Evolutionary conservation across 1,284 basidiomycete genomes (phyloP), one percentile per base, ranked within the genome.

Genomic region (Meira miltonrushii): DNA sequence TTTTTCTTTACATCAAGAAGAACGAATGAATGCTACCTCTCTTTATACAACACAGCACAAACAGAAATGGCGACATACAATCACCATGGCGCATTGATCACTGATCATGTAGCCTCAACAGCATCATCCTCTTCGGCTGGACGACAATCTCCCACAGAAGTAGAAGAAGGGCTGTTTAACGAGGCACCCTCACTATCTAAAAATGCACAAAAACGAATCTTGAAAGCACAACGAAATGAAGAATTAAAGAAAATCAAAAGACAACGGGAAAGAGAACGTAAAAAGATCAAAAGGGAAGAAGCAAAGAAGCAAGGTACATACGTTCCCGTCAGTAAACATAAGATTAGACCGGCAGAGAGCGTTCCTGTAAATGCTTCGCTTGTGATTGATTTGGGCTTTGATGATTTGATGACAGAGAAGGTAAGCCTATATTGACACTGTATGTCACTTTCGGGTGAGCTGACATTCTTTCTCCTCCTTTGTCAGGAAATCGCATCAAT

Each of bases 331-430:
- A 33, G 23, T 40, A 51, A 41, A 39, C 23, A 39, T 38, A 33
- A 41, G 13, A 48, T 46, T 46, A 6, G 25, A 21, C 17, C 46
- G 46, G 25, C 17, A 23, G 46, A 48, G 23, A 48, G 21, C 7
- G 17, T 21, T 8, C 12, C 25, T 23, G 21, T 23, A 21, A 76
- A 25, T 92, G 73, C 74, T 17, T 85, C 84, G 39, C 83, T 98
- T 1, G 85, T 95, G 19, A 80, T 98, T 28, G 95, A 99, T 80
- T 82, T 95, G 7, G 91, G 87, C 1, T 99, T 98, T 76, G 95
- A 99, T 78, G 86, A 92, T 50, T 83, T 88, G 79, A 98, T 98
- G 95, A 85, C 81, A 51, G 91, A 92, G 57, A 92, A 92, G 82
- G 93, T 92, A 76, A 69, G 86, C 81, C 1, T 21, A 12, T 39